These are phyloP conservation scores for Talaromyces sp. DNA, from an alignment of 2,329 filamentous ascomycete species.

Conservation along the genomic window DNA sequence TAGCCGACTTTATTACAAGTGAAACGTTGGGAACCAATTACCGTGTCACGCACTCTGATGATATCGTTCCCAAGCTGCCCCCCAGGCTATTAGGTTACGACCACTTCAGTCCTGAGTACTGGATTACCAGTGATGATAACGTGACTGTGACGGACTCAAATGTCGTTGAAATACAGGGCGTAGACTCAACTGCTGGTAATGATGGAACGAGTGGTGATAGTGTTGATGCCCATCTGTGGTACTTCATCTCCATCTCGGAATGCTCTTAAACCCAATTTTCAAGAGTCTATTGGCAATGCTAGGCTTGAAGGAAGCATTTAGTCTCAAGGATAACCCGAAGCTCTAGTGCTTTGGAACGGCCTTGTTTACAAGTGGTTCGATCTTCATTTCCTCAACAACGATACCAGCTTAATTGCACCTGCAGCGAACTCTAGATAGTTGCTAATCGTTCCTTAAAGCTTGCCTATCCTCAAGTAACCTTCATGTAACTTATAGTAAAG, in stretches of 20 bases:
- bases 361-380: background rate
- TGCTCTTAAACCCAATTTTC: conserved; percentile 2
- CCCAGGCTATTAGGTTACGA: conserved; percentile 31
- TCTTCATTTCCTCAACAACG: background rate
- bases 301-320: background rate
- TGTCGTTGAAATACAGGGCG: conserved; percentile 32
- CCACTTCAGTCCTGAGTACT: conserved; percentile 41
- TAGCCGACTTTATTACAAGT: conserved; percentile 38
- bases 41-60: conserved; percentile 38
- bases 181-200: conserved; percentile 34
- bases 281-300: background rate
- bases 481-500: background rate
- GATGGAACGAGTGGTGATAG: conserved; percentile 25
- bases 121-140: conserved; percentile 34
- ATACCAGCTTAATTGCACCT: background rate
- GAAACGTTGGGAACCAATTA: conserved; percentile 31
- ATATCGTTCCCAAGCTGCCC: conserved; percentile 39
- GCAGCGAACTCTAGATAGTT: background rate
- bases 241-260: conserved; percentile 20
- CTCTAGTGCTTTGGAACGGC: background rate
- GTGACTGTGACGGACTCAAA: conserved; percentile 30
- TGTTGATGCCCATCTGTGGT: conserved; percentile 34
- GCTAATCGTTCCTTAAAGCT: background rate
- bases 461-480: background rate
- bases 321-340: background rate